These are phyloP conservation scores for Keithomyces neogunnii DNA, from an alignment of 2,329 filamentous ascomycete genomes.

Conservation along the genomic window DNA sequence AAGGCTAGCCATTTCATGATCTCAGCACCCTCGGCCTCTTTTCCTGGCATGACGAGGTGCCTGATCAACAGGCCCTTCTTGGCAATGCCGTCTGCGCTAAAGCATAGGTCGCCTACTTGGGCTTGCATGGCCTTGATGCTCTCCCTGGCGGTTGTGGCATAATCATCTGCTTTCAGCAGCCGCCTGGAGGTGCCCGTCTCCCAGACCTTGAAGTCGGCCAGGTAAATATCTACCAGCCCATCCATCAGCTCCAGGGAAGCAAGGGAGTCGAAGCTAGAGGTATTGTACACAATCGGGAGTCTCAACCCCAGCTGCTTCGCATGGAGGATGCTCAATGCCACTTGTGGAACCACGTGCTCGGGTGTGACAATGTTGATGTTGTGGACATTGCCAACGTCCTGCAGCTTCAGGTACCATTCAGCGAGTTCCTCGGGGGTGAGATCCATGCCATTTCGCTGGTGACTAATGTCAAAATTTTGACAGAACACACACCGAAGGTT, in stretches of 20 bases:
- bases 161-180: conserved; percentile 71
- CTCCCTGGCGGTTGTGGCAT: conserved; percentile 62
- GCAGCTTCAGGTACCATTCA: conserved; percentile 76
- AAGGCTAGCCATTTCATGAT: conserved; percentile 72
- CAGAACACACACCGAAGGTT: conserved; percentile 70
- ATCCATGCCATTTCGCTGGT: conserved; percentile 73
- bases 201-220: conserved; percentile 88
- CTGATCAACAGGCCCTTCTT: conserved; percentile 68
- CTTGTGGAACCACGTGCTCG: conserved; percentile 79
- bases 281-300: conserved; percentile 77
- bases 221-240: conserved; percentile 74
- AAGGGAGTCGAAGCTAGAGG: conserved; percentile 69
- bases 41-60: conserved; percentile 79
- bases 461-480: conserved; percentile 78
- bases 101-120: conserved; percentile 77
- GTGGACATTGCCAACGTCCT: conserved; percentile 71
- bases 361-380: conserved; percentile 86
- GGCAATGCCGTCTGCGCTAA: conserved; percentile 72
- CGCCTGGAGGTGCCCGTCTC: conserved; percentile 55
- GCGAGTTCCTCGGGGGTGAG: conserved; percentile 70
- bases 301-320: conserved; percentile 61
- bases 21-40: conserved; percentile 60
- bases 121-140: conserved; percentile 72
- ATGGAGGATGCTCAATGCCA: conserved; percentile 66
- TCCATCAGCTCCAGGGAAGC: conserved; percentile 66